Percentiles rank a stretch among this genome's conserved stretches.
Evolutionary conservation across 139 green algal genomes (phyloP).

Genomic region (Chlamydomonas asymmetrica): DNA sequence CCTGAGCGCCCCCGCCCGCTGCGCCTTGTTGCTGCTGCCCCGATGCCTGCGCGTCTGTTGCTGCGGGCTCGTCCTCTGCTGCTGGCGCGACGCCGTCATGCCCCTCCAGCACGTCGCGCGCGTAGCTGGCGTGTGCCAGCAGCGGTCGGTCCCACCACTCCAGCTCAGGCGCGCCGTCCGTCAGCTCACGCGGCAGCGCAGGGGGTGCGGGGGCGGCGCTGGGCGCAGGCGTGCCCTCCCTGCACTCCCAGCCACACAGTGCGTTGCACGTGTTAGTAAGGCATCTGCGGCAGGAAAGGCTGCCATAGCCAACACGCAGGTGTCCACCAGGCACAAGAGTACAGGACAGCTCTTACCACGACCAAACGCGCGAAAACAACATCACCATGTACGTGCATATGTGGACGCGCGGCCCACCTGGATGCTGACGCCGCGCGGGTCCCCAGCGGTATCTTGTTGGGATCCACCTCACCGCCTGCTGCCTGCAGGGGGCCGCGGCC

Average conservation of each 20-base stretch:
- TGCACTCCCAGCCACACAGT: no score
- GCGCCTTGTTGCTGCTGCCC: neutral
- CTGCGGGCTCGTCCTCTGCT: conserved; percentile 2
- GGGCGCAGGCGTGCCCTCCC: conserved; percentile 10
- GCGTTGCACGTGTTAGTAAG: no score
- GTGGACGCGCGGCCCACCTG: no score
- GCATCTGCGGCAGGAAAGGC: no score
- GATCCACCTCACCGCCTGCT: conserved; percentile 23
- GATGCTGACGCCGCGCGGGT: neutral
- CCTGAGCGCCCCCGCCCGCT: neutral
- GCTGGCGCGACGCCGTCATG: neutral
- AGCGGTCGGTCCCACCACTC: conserved; percentile 82
- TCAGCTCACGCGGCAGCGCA: conserved; percentile 4
- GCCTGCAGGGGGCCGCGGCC: neutral
- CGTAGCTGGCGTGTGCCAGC: conserved; percentile 61
- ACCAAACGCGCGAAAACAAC: no score
- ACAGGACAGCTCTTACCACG: no score
- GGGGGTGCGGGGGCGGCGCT: neutral
- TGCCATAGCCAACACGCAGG: no score
- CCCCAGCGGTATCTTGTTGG: conserved; percentile 71
- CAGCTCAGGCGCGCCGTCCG: conserved; percentile 63
- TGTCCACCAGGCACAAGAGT: no score
- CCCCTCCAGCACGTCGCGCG: conserved; percentile 14
- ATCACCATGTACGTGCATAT: no score
- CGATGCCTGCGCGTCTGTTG: neutral